Conservation (phyloP, 2,329 filamentous ascomycete species). For the Botrytis tulipae region DNA sequence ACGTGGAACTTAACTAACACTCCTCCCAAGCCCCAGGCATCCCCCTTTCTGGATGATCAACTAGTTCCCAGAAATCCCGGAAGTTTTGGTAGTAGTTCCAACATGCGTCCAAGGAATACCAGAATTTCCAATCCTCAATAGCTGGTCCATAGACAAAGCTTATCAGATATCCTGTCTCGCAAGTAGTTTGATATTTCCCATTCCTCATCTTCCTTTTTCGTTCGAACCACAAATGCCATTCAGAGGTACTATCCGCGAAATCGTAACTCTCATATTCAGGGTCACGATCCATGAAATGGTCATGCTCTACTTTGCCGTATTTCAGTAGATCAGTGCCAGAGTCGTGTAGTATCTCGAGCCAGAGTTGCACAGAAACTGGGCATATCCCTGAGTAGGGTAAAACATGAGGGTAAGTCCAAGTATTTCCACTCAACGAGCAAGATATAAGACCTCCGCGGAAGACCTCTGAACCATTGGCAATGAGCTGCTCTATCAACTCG, state of each 20-base stretch:
- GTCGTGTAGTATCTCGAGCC: not conserved
- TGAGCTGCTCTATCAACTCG: not conserved
- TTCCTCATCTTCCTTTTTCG: too few species aligned
- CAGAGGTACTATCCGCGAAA: too few species aligned
- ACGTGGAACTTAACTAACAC: not conserved
- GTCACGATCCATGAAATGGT: too few species aligned
- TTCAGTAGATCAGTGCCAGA: not conserved
- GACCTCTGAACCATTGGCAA: fast-evolving
- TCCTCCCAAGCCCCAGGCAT: slow-evolving; percentile 6
- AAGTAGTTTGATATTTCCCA: too few species aligned
- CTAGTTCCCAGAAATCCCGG: not conserved
- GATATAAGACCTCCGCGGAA: too few species aligned
- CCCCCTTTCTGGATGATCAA: not conserved
- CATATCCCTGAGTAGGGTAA: not conserved
- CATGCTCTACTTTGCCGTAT: not conserved
- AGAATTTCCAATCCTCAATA: not conserved
- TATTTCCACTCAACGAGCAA: too few species aligned
- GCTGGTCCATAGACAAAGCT: not conserved
- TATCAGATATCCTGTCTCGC: too few species aligned
- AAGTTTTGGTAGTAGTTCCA: not conserved
- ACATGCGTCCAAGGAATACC: not conserved
- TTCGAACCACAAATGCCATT: too few species aligned
- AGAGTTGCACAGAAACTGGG: not conserved
- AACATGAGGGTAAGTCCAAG: too few species aligned
- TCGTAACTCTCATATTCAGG: too few species aligned